These are phyloP conservation scores for Glycyrrhiza uralensis DNA, from an alignment of 306 rosid genomes.

Conservation along the genomic window DNA sequence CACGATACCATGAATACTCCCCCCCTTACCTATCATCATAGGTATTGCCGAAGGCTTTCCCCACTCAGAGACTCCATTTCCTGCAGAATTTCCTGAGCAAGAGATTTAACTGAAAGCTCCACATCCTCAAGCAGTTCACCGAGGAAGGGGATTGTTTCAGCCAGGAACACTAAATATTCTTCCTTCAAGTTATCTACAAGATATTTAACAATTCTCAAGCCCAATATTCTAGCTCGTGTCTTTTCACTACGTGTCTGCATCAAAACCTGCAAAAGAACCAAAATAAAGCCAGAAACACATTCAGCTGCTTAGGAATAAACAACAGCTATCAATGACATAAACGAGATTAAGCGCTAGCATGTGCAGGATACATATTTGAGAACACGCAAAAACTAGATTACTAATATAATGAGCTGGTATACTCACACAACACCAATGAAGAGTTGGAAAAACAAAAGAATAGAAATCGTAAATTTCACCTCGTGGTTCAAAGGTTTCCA, in stretches of 20 bases:
- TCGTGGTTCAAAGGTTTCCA: constrained; percentile 92
- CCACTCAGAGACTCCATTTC: constrained; percentile 84
- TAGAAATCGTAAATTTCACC: constrained; percentile 39
- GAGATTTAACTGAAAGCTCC: constrained; percentile 74
- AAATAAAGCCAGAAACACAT: neutral
- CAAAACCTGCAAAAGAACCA: constrained; percentile 60
- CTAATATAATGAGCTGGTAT: neutral
- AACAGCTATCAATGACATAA: neutral
- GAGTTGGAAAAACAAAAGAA: neutral
- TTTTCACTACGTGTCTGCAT: constrained; percentile 85
- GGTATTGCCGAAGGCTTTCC: constrained; percentile 65
- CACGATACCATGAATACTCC: neutral
- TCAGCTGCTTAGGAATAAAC: neutral
- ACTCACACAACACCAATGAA: neutral
- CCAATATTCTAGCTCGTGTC: constrained; percentile 67
- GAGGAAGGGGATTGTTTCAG: constrained; percentile 89
- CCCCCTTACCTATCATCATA: constrained; percentile 32
- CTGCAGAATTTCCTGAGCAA: constrained; percentile 76
- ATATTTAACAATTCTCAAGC: constrained; percentile 64
- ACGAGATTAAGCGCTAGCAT: neutral
- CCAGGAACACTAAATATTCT: constrained; percentile 73
- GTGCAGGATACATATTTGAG: neutral
- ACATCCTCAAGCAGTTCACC: constrained; percentile 94
- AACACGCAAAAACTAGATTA: neutral
- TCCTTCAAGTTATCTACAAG: constrained; percentile 79